A percentile compares a stretch with the other conserved stretches of the same genome.
phyloP scores from a whole-genome alignment of 2,329 filamentous ascomycete species.

The Pseudophaeomoniella oleicola region DNA sequence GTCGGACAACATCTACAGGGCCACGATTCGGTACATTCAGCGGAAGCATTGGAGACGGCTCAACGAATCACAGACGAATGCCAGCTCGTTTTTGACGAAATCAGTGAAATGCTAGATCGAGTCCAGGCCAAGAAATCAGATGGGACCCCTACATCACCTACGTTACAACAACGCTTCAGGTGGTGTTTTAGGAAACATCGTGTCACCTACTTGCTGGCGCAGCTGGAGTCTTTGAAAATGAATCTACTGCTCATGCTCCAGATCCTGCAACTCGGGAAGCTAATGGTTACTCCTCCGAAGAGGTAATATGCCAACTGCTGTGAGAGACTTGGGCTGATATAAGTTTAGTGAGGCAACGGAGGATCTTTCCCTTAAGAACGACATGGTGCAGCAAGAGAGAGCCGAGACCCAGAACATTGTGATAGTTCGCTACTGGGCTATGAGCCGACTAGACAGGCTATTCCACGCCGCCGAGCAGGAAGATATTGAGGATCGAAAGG shows the following conservation, averaged over 20 bases:
- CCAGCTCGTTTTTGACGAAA: conserved; percentile 23
- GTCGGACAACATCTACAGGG: conserved; percentile 18
- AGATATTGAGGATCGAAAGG: conserved; percentile 13
- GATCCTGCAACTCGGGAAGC: conserved; percentile 21
- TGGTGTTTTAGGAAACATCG: conserved; percentile 27
- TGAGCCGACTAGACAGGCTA: conserved; percentile 20
- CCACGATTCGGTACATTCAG: conserved; percentile 16
- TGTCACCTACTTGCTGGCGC: conserved; percentile 25
- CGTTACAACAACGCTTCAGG: conserved; percentile 20
- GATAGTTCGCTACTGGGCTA: conserved; percentile 27
- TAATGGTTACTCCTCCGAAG: conserved; percentile 15
- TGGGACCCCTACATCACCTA: conserved; percentile 12
- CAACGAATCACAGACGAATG: conserved; percentile 24
- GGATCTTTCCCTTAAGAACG: conserved; percentile 13
- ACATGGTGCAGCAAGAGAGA: conserved; percentile 23
- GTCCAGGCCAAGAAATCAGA: conserved; percentile 13
- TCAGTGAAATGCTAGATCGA: conserved; percentile 25
- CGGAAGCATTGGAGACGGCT: conserved; percentile 19
- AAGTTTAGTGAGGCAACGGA: conserved; percentile 8
- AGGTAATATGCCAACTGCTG: conserved; percentile 8
- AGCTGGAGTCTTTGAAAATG: conserved; percentile 25
- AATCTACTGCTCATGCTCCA: conserved; percentile 24
- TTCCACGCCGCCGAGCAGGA: conserved; percentile 22
- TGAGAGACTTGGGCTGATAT: neutral
- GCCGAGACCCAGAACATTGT: conserved; percentile 27